These are phyloP conservation scores for Aspergillus candidus DNA, from an alignment of 2,329 filamentous ascomycete species.

Conservation along the genomic window DNA sequence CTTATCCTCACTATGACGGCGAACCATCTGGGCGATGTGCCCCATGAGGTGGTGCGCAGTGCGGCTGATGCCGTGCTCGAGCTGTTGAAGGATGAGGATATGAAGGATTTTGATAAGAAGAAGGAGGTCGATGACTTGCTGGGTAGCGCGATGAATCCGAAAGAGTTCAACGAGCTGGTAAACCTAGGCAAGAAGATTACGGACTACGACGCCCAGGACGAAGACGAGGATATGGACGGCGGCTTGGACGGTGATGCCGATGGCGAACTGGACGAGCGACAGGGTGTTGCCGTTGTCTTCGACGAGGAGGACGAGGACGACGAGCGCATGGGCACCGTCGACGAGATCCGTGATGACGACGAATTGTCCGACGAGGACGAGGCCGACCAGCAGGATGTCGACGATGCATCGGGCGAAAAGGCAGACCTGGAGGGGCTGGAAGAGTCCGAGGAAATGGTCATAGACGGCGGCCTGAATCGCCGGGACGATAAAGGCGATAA, in stretches of 20 bases:
- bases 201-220: constrained; percentile 93
- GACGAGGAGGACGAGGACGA: constrained; percentile 87
- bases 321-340: constrained; percentile 66
- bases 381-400: constrained; percentile 55
- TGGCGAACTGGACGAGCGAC: constrained; percentile 80
- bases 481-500: constrained; percentile 43
- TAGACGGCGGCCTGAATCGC: constrained; percentile 58
- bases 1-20: constrained; percentile 88
- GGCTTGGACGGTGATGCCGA: constrained; percentile 60
- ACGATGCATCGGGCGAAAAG: constrained; percentile 35
- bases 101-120: constrained; percentile 98
- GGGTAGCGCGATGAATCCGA: constrained; percentile 71
- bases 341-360: constrained; percentile 80
- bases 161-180: constrained; percentile 94
- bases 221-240: constrained; percentile 79
- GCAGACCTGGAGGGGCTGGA: constrained; percentile 39
- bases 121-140: constrained; percentile 93
- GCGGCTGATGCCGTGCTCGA: constrained; percentile 89
- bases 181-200: constrained; percentile 98
- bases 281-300: constrained; percentile 96
- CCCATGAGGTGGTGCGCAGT: constrained; percentile 84
- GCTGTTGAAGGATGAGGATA: constrained; percentile 84
- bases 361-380: constrained; percentile 74
- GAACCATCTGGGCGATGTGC: constrained; percentile 82
- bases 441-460: constrained; percentile 68